A percentile compares a stretch with the other conserved stretches of the same genome.
Evolutionary conservation across 768 basidiomycete genomes (phyloP).

Genomic region (Sarcomyxa edulis): DNA sequence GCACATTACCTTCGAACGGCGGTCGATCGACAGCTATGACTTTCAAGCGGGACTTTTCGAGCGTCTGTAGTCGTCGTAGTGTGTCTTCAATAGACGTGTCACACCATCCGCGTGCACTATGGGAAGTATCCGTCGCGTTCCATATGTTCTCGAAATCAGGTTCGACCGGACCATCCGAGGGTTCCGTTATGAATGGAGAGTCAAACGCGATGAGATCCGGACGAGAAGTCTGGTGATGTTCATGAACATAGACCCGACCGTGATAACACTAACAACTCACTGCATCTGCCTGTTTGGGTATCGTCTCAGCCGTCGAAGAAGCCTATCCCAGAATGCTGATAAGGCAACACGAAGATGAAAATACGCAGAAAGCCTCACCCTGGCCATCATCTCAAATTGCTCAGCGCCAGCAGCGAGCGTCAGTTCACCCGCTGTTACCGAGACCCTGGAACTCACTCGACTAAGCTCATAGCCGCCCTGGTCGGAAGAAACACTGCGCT

Average conservation of each 20-base stretch:
- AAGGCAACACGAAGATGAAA: background rate
- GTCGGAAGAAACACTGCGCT: conserved; percentile 23
- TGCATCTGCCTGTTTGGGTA: background rate
- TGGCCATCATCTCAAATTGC: conserved; percentile 21
- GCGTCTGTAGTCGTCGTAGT: conserved; percentile 42
- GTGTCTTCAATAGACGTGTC: conserved; percentile 48
- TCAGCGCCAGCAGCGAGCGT: conserved; percentile 31
- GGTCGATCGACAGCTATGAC: conserved; percentile 48
- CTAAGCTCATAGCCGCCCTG: conserved; percentile 21
- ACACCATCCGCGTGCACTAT: conserved; percentile 64
- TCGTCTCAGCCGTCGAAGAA: background rate
- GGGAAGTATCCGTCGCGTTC: conserved; percentile 40
- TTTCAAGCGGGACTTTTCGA: conserved; percentile 34
- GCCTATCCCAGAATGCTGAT: background rate
- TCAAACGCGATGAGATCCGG: conserved; percentile 72
- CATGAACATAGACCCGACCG: no score
- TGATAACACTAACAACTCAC: no score
- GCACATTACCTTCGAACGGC: conserved; percentile 59
- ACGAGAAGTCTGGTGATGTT: conserved; percentile 22
- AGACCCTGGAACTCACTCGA: conserved; percentile 22
- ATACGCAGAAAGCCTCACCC: conserved; percentile 10
- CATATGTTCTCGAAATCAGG: conserved; percentile 54
- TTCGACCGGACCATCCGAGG: conserved; percentile 12
- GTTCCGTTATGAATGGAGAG: conserved; percentile 58
- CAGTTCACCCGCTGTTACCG: conserved; percentile 39